Conservation (phyloP, 2,329 filamentous ascomycete genomes). For the Phialemonium atrogriseum region DNA sequence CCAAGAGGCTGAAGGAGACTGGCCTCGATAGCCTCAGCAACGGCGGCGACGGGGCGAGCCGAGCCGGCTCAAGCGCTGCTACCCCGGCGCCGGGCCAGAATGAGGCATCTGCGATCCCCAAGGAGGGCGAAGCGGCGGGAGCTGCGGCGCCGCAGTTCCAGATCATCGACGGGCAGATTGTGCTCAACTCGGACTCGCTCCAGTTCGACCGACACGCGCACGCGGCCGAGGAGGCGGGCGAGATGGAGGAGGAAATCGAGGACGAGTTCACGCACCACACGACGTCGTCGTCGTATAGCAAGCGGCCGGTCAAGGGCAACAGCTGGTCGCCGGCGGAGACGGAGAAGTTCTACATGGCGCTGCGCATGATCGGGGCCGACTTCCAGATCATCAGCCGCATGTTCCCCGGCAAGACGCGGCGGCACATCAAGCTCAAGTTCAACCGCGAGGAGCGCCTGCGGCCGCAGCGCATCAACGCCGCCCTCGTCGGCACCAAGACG, state of each 20-base stretch:
- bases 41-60: slow-evolving; percentile 10
- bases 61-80: slow-evolving; percentile 8
- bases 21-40: slow-evolving; percentile 10
- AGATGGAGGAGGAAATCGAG: slow-evolving; percentile 61
- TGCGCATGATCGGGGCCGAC: slow-evolving; percentile 73
- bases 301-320: slow-evolving; percentile 55
- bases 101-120: slow-evolving; percentile 2
- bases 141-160: slow-evolving; percentile 42
- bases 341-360: slow-evolving; percentile 65
- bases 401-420: slow-evolving; percentile 63
- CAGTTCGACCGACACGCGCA: slow-evolving; percentile 61
- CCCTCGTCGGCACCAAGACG: slow-evolving; percentile 52
- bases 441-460: slow-evolving; percentile 67
- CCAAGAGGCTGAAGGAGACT: slow-evolving; percentile 27
- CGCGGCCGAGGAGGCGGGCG: slow-evolving; percentile 41
- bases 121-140: background rate
- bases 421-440: slow-evolving; percentile 75
- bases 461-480: slow-evolving; percentile 53
- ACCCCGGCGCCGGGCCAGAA: slow-evolving; percentile 9
- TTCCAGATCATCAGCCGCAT: slow-evolving; percentile 72
- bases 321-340: slow-evolving; percentile 66
- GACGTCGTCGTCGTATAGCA: slow-evolving; percentile 59
- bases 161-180: slow-evolving; percentile 64
- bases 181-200: slow-evolving; percentile 60
- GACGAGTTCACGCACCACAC: slow-evolving; percentile 68